Evolutionary conservation across 352 stramenopile genomes (phyloP), one percentile per base, ranked within the genome.

Genomic region (Phytophthora tentaculata): DNA sequence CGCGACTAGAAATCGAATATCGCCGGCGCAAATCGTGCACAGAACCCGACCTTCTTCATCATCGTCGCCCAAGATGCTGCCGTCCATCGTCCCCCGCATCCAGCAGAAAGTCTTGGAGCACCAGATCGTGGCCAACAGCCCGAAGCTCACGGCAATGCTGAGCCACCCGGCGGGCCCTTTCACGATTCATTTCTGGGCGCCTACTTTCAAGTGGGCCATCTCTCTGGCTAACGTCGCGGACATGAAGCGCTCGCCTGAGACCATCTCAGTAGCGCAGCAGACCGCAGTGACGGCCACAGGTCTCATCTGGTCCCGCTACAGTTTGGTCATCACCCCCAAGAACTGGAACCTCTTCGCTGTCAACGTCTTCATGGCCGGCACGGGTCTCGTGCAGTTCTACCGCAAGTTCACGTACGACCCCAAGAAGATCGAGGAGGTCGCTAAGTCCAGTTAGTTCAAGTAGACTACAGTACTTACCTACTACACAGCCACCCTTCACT

Each of bases 321-420:
- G 80, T 57, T 69, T 94, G 35, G 80, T 97, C 29, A 95, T 97
- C 61, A 96, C 84, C 28, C 90, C 91, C 26, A 88, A 93, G 69
- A 97, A 97, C 82, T 97, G 91, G 83, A 97, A 96, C 69, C 76
- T 97, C 16, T 93, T 97, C 63, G 76, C 83, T 1, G 91, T 97
- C 45, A 97, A 97, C 67, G 73, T 95, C 26, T 95, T 96, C 60
- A 97, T 97, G 86, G 89, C 80, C 41, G 84, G 75, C 69, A 97
- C 90, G 48, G 91, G 91, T 3, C 72, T 93, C 80, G 76, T 69
- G 32, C 59, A 74, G 51, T 64, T 77, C 10, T 77, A 77, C 64
- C 85, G 89, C 67, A 95, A 95, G 69, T 76, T 79, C 39, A 41
- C 44, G 35, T 50, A 74, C 52, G 50, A 77, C 37, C 50, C 50